phyloP scores from a whole-genome alignment of 164 flowering plant species.

The Saururus chinensis region DNA sequence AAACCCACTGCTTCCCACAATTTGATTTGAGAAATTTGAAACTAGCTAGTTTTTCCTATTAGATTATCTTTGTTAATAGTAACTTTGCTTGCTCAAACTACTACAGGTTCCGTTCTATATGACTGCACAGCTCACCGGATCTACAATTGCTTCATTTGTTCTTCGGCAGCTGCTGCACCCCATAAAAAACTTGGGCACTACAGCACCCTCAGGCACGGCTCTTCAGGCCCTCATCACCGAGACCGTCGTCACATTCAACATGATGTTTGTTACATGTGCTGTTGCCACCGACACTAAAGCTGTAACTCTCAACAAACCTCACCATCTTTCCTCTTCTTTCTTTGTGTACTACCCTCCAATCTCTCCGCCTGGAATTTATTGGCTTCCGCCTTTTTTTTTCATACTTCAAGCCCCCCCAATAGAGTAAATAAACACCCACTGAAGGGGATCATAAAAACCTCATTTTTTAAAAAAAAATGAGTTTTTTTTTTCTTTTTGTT shows the following conservation, averaged over 20 bases:
- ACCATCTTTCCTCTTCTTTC: not conserved
- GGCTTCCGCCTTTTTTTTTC: not conserved
- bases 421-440: too few species aligned
- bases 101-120: constrained; percentile 61
- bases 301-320: constrained; percentile 16
- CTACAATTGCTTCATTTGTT: constrained; percentile 39
- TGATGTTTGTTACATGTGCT: constrained; percentile 82
- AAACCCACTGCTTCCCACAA: too few species aligned
- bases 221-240: constrained; percentile 64
- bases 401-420: too few species aligned
- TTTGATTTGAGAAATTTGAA: too few species aligned
- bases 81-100: not conserved
- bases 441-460: not conserved
- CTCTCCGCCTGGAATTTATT: too few species aligned
- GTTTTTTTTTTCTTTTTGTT: too few species aligned
- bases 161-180: constrained; percentile 46
- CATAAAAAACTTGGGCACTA: constrained; percentile 45
- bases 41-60: too few species aligned
- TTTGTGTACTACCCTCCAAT: not conserved
- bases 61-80: too few species aligned
- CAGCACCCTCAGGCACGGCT: constrained; percentile 56
- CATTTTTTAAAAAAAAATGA: not conserved
- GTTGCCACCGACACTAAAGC: constrained; percentile 83
- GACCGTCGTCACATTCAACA: constrained; percentile 55
- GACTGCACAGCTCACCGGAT: constrained; percentile 63